These are phyloP conservation scores for Fusarium stilboides DNA, from an alignment of 2,329 filamentous ascomycete species.

Conservation along the genomic window DNA sequence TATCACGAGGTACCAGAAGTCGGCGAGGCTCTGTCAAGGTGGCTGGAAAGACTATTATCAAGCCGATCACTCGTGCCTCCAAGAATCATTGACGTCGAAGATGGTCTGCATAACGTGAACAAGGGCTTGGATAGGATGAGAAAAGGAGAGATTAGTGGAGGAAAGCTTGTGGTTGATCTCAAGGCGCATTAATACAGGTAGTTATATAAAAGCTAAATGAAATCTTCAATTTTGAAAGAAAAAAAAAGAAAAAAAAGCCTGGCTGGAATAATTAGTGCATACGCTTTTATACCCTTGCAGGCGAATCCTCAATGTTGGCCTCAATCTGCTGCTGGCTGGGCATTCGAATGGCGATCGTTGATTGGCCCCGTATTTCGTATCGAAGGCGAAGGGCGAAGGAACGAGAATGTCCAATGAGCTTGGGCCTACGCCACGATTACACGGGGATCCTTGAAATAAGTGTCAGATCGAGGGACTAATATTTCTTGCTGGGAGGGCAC, in stretches of 20 bases:
- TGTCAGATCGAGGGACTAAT: not conserved
- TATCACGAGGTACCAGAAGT: conserved; percentile 78
- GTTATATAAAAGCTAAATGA: not conserved
- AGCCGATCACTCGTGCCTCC: conserved; percentile 69
- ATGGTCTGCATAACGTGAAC: conserved; percentile 78
- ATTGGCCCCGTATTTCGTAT: conserved; percentile 29
- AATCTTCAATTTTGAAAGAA: not conserved
- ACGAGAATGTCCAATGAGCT: too few species aligned
- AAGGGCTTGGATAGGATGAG: conserved; percentile 76
- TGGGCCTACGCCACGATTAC: not conserved
- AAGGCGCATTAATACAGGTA: not conserved
- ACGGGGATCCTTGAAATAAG: not conserved
- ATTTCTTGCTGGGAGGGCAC: not conserved
- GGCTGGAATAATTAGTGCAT: too few species aligned
- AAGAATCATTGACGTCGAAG: conserved; percentile 74
- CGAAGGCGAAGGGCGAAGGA: too few species aligned
- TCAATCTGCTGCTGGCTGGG: too few species aligned
- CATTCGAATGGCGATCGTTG: too few species aligned
- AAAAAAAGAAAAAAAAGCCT: not conserved
- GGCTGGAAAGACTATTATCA: conserved; percentile 77
- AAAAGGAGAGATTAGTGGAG: conserved; percentile 76
- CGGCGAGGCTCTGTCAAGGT: conserved; percentile 73
- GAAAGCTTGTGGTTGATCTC: conserved; percentile 73
- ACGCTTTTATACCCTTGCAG: too few species aligned
- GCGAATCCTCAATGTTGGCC: too few species aligned